Conservation (phyloP, 805 yeast genomes). For the Grigorovia humatica region DNA sequence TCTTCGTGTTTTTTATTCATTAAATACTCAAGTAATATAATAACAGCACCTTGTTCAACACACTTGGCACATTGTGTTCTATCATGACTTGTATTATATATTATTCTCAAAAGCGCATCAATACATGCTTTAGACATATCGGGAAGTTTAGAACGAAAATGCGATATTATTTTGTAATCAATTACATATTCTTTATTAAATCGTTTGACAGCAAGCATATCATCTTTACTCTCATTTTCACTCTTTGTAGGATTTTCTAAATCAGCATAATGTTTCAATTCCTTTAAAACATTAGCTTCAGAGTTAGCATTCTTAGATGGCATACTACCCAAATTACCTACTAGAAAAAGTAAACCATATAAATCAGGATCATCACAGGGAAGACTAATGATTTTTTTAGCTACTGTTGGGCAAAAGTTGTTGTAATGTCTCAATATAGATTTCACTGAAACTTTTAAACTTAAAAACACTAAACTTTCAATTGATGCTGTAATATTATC, state of each 20-base stretch:
- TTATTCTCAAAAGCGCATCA: slow-evolving; percentile 25
- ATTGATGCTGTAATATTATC: slow-evolving; percentile 12
- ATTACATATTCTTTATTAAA: slow-evolving; percentile 16
- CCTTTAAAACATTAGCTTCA: slow-evolving; percentile 16
- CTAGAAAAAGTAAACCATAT: slow-evolving; percentile 28
- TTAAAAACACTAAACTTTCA: slow-evolving; percentile 44
- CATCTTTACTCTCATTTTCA: slow-evolving; percentile 13
- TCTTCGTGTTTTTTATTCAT: slow-evolving; percentile 8
- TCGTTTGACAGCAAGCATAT: slow-evolving; percentile 4
- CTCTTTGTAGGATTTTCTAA: slow-evolving; percentile 16
- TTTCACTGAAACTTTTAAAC: slow-evolving; percentile 33
- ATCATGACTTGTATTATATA: slow-evolving; percentile 25
- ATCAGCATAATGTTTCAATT: slow-evolving; percentile 26
- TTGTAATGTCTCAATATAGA: slow-evolving; percentile 31
- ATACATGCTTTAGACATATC: slow-evolving; percentile 18
- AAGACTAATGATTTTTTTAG: slow-evolving; percentile 14
- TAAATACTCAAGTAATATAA: slow-evolving; percentile 32
- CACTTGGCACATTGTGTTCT: slow-evolving; percentile 20
- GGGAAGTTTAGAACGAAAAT: slow-evolving; percentile 8
- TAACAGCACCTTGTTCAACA: slow-evolving; percentile 39
- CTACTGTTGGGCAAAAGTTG: slow-evolving; percentile 25
- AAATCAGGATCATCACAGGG: slow-evolving; percentile 8
- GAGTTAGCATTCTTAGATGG: slow-evolving; percentile 11
- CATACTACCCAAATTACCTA: slow-evolving; percentile 26
- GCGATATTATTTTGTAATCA: slow-evolving; percentile 15